Conservation (phyloP, 352 stramenopile species). For the Hyaloperonospora arabidopsidis region DNA sequence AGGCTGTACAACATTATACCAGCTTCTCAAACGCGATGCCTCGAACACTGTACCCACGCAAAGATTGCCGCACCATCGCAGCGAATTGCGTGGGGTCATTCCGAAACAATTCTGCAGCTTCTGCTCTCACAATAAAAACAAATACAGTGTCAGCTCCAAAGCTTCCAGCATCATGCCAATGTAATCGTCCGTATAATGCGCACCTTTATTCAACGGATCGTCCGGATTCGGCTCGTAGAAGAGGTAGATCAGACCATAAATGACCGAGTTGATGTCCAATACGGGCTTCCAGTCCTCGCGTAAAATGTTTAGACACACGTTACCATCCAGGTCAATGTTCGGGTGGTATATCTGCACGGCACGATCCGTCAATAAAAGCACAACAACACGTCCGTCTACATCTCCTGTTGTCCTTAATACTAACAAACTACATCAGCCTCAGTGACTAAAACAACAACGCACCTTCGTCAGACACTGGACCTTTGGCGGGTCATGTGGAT, state of each 20-base stretch:
- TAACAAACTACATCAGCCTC: neutral
- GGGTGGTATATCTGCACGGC: conserved; percentile 92
- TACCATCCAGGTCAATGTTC: conserved; percentile 97
- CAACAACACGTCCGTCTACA: conserved; percentile 1
- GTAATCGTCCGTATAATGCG: conserved; percentile 2
- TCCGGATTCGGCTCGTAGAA: conserved; percentile 99
- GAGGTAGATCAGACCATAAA: conserved; percentile 98
- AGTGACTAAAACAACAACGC: conserved; percentile 2
- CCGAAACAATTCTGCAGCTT: conserved; percentile 94
- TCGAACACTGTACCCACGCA: conserved; percentile 74
- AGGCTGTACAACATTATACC: conserved; percentile 36
- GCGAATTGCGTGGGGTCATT: conserved; percentile 91
- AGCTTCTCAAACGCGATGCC: conserved; percentile 80
- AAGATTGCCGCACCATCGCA: conserved; percentile 79
- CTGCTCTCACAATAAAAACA: conserved; percentile 30
- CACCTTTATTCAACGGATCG: conserved; percentile 94
- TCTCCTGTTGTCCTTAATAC: neutral
- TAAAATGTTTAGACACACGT: conserved; percentile 97
- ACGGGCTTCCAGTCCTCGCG: conserved; percentile 98
- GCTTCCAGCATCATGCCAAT: neutral
- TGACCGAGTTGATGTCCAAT: conserved; percentile 98
- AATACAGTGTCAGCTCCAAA: conserved; percentile 3
- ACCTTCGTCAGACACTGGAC: conserved; percentile 94
- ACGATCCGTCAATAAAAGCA: neutral
- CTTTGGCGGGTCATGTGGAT: conserved; percentile 96